Base-by-base conservation (phyloP, 805 yeast genomes). In the Candida tibetensis region DNA sequence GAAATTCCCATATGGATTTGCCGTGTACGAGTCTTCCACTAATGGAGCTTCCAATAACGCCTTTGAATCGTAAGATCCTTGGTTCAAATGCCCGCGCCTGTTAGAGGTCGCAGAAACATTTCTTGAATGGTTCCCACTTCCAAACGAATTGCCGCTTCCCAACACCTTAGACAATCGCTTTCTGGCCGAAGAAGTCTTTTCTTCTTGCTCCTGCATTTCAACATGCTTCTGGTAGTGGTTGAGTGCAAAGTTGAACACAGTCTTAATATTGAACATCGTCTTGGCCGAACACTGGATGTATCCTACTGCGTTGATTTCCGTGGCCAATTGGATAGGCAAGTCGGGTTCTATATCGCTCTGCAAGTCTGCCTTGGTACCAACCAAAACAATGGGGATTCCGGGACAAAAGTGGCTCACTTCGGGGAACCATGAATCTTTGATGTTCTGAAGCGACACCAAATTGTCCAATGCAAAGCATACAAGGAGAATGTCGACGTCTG, bases 381-480 rank as follows among this genome's bases (percentile, higher is more conserved):
- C 88, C 25, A 91, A 63, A 18, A 88, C 58, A 13, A 82, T 74
- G 1, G 96, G 95, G 2, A 81, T 73, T 2, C 79, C 83, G 2
- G 90, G 89, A 55, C 96, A 87, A 56, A 83, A 87, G 53, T 85
- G 89, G 42, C 71, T 66, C 1, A 86, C 84, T 56, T 90, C 98
- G 1, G 96, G 95, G 28, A 77, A 76, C 98, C 98, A 90, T 43
- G 75, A 77, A 46, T 87, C 95, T 42, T 72, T 73, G 9, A 86
- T 84, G 53, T 85, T 88, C 35, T 77, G 79, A 40, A 90, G 66
- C 16, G 90, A 79, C 22, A 74, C 74, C 14, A 69, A 62, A 39
- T 73, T 74, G 49, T 81, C 82, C 19, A 87, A 71, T 1, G 91
- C 68, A 58, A 85, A 90, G 41, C 96, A 89, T 6, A 88, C 67